Conservation (phyloP, 306 rosid genomes). For the Sindora glabra region DNA sequence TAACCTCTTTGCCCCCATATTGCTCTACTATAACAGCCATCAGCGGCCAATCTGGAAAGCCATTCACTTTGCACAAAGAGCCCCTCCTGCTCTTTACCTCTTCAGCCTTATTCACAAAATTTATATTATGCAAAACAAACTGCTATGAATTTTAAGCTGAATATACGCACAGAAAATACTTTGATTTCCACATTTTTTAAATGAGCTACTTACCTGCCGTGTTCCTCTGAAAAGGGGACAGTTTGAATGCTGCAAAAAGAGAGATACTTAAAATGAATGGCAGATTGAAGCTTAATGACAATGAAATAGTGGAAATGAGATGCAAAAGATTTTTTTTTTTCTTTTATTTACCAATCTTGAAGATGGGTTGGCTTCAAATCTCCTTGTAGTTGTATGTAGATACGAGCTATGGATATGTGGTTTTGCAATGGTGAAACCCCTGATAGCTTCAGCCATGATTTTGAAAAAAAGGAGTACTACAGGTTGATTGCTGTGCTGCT, state of each 20-base stretch:
- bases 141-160: not conserved
- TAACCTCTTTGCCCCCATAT: slow-evolving; percentile 39
- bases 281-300: not conserved
- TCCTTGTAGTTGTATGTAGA: slow-evolving; percentile 29
- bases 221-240: slow-evolving; percentile 30
- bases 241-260: slow-evolving; percentile 43
- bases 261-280: too few species aligned
- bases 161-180: not conserved
- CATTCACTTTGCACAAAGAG: slow-evolving; percentile 22
- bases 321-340: not conserved
- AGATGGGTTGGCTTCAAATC: slow-evolving; percentile 18
- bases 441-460: slow-evolving; percentile 33
- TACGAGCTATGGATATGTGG: slow-evolving; percentile 19
- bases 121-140: too few species aligned
- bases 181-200: not conserved
- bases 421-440: slow-evolving; percentile 31
- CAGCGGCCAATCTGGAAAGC: slow-evolving; percentile 39
- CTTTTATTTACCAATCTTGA: slow-evolving; percentile 33
- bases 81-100: slow-evolving; percentile 33
- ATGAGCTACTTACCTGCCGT: slow-evolving; percentile 30
- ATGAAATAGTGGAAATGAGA: not conserved
- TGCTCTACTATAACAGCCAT: slow-evolving; percentile 56
- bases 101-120: slow-evolving; percentile 21
- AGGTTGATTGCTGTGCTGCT: not conserved
- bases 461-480: not conserved